Percentiles rank a stretch among this genome's conserved stretches.
phyloP scores from a whole-genome alignment of 2,329 filamentous ascomycete genomes.

The Fusarium aywerte region DNA sequence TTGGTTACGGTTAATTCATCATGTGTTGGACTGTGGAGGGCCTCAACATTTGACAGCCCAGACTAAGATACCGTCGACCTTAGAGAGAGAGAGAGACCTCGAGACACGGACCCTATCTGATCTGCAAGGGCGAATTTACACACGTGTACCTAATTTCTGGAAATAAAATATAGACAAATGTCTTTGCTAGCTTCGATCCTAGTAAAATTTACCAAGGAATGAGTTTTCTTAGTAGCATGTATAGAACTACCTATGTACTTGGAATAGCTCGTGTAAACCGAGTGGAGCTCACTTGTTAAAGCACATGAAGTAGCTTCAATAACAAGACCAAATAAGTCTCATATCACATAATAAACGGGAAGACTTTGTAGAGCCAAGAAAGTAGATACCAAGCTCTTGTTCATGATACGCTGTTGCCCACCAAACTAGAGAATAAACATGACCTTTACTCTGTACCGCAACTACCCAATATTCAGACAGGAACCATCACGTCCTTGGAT shows the following conservation, averaged over 20 bases:
- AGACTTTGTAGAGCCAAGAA: neutral
- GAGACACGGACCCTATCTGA: slow-evolving; percentile 15
- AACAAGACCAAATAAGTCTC: slow-evolving; percentile 2
- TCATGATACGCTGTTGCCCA: slow-evolving; percentile 13
- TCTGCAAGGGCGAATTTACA: slow-evolving; percentile 34
- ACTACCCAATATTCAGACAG: slow-evolving; percentile 7
- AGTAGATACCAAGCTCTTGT: slow-evolving; percentile 10
- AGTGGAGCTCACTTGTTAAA: slow-evolving; percentile 10
- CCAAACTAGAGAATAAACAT: slow-evolving; percentile 12
- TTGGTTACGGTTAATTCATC: slow-evolving; percentile 2
- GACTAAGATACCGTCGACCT: too few relatives aligned
- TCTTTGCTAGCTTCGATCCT: slow-evolving; percentile 8
- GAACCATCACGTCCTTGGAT: slow-evolving; percentile 18
- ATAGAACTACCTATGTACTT: neutral
- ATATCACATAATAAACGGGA: neutral
- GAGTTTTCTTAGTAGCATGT: slow-evolving; percentile 9
- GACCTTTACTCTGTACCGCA: slow-evolving; percentile 13
- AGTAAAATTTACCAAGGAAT: slow-evolving; percentile 13
- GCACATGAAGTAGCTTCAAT: slow-evolving; percentile 17
- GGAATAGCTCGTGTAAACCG: slow-evolving; percentile 12
- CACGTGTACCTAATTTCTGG: slow-evolving; percentile 39
- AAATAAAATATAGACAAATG: slow-evolving; percentile 36
- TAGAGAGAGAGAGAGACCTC: slow-evolving; percentile 2
- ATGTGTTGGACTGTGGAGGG: slow-evolving; percentile 23
- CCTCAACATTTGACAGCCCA: slow-evolving; percentile 27